Evolutionary conservation across 179 eudicot species (phyloP).

Genomic region (Camellia oleifera): DNA sequence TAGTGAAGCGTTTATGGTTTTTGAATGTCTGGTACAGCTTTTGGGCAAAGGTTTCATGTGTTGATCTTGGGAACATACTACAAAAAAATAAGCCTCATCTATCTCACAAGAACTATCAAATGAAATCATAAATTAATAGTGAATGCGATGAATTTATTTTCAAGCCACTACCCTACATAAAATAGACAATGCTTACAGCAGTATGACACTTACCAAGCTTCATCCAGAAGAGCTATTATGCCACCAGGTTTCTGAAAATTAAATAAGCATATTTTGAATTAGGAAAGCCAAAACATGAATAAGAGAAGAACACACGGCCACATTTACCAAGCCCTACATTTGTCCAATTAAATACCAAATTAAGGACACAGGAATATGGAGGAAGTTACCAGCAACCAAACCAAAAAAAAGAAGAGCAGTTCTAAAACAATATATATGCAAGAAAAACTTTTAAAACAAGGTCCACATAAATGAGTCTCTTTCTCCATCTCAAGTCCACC

Average conservation of each 20-base stretch:
- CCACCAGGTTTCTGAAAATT: slow-evolving; percentile 93
- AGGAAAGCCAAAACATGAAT: slow-evolving; percentile 4
- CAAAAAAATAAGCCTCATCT: slow-evolving; percentile 16
- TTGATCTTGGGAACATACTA: slow-evolving; percentile 99
- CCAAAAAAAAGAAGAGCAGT: not conserved
- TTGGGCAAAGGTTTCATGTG: slow-evolving; percentile 93
- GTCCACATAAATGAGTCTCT: not conserved
- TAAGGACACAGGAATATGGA: not conserved
- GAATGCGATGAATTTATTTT: not conserved
- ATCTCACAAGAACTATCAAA: slow-evolving; percentile 9
- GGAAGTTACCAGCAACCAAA: not conserved
- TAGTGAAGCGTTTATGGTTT: slow-evolving; percentile 78
- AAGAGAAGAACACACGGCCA: not conserved
- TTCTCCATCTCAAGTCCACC: not conserved
- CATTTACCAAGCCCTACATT: not conserved
- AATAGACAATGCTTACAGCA: not conserved
- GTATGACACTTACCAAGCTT: slow-evolving; percentile 80
- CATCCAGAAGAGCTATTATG: slow-evolving; percentile 91
- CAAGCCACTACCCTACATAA: not conserved
- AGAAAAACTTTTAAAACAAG: not conserved
- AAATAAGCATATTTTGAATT: slow-evolving; percentile 13
- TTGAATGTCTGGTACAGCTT: slow-evolving; percentile 94
- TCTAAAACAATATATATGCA: not conserved
- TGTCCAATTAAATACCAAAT: not conserved
- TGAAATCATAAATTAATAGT: not conserved